Percentiles rank a stretch among this genome's conserved stretches.
These are phyloP conservation scores for Aspergillus funiculosus DNA, from an alignment of 495 filamentous ascomycete genomes.

Conservation along the genomic window DNA sequence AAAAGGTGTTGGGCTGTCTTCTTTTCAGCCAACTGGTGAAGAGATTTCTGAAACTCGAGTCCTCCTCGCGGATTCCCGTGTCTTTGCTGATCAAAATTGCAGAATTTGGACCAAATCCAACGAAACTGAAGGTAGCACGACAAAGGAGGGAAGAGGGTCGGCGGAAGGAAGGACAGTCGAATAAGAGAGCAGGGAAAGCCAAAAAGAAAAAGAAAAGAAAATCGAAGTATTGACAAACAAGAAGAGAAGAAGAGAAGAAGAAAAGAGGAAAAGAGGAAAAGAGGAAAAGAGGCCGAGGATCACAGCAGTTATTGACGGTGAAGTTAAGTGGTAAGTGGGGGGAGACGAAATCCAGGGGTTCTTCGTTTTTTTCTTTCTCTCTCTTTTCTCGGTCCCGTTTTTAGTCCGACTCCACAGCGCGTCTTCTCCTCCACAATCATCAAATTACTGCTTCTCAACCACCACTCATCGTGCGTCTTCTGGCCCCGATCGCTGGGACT, in stretches of 20 bases:
- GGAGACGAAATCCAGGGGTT: conserved; percentile 5
- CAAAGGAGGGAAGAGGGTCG: conserved; percentile 1
- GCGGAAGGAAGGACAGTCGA: not conserved
- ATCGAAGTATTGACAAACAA: conserved; percentile 1
- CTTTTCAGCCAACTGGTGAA: too few relatives aligned
- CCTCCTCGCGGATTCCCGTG: too few relatives aligned
- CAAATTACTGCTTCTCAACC: not conserved
- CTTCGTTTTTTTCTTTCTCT: conserved; percentile 1
- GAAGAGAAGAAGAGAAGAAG: not conserved
- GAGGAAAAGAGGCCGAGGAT: not conserved
- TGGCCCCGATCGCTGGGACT: not conserved
- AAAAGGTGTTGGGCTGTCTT: not conserved
- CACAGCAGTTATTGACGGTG: not conserved
- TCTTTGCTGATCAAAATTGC: too few relatives aligned
- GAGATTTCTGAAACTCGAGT: too few relatives aligned
- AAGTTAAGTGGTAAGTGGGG: not conserved
- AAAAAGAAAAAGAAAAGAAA: not conserved
- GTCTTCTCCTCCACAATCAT: not conserved
- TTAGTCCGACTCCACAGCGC: not conserved
- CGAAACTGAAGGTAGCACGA: too few relatives aligned
- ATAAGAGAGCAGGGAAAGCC: conserved; percentile 5
- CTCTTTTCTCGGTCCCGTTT: not conserved
- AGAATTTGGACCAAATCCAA: too few relatives aligned
- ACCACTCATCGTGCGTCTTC: not conserved
- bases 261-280: too few relatives aligned